These are phyloP conservation scores for Silene noctiflora DNA, from an alignment of 179 eudicot genomes.

Conservation along the genomic window DNA sequence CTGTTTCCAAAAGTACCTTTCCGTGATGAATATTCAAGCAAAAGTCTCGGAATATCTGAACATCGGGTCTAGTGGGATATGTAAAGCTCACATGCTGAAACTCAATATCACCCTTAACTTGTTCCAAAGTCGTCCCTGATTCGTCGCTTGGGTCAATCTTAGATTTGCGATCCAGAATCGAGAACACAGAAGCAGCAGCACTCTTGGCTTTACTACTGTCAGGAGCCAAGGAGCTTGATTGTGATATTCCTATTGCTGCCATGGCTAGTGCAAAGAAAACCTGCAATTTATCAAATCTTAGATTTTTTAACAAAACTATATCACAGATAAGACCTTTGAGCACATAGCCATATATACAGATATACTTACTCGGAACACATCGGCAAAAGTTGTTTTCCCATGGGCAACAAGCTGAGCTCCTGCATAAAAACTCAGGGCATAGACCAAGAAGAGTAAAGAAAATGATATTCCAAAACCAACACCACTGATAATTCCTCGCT, in stretches of 20 bases:
- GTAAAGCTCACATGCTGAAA: conserved; percentile 27
- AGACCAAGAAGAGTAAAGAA: conserved; percentile 10
- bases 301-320: not conserved
- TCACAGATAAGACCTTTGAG: not conserved
- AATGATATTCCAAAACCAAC: conserved; percentile 17
- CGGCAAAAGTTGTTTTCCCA: conserved; percentile 16
- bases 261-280: conserved; percentile 32
- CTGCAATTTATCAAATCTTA: conserved; percentile 2
- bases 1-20: conserved; percentile 7
- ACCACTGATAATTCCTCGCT: conserved; percentile 19
- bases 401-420: conserved; percentile 22
- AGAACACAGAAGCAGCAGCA: conserved; percentile 23
- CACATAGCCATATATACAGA: too few relatives aligned
- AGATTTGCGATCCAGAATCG: conserved; percentile 29
- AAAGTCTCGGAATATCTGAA: conserved; percentile 24
- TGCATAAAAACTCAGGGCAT: conserved; percentile 14
- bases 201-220: conserved; percentile 28
- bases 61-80: conserved; percentile 27
- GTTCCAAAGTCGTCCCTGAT: conserved; percentile 21
- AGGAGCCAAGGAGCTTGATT: conserved; percentile 28
- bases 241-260: conserved; percentile 31
- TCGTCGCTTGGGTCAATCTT: conserved; percentile 29
- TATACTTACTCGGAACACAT: conserved; percentile 15
- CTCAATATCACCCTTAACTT: conserved; percentile 25
- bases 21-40: conserved; percentile 25